phyloP scores from a whole-genome alignment of 2,329 filamentous ascomycete species.

The Fonsecaea erecta region DNA sequence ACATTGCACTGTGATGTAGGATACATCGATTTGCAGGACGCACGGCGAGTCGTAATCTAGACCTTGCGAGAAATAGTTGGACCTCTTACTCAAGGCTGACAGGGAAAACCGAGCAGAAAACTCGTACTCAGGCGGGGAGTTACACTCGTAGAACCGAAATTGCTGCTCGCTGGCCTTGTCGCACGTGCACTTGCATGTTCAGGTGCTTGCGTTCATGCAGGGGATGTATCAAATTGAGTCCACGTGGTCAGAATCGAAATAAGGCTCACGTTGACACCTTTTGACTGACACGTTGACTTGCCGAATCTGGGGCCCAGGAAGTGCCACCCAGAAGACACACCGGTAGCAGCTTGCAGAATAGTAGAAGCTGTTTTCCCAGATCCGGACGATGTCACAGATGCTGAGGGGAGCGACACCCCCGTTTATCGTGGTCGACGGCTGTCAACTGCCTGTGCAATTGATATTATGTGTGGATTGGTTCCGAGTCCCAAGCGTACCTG shows the following conservation, averaged over 20 bases:
- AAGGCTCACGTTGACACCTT: neutral
- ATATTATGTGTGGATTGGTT: neutral
- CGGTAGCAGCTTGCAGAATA: neutral
- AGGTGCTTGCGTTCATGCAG: conserved; percentile 16
- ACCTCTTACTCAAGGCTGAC: neutral
- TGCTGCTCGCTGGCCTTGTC: neutral
- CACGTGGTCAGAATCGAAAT: conserved; percentile 15
- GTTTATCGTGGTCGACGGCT: neutral
- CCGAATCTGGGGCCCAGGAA: neutral
- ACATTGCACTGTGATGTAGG: neutral
- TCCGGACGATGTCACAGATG: neutral
- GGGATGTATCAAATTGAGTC: conserved; percentile 21
- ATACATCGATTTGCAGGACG: neutral
- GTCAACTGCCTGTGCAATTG: neutral
- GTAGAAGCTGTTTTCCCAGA: neutral
- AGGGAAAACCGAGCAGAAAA: neutral
- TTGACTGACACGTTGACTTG: neutral
- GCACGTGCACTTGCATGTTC: neutral
- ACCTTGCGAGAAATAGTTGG: neutral
- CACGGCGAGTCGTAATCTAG: neutral
- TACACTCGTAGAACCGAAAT: neutral
- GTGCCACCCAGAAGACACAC: neutral
- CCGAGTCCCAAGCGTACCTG: neutral
- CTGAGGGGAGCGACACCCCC: neutral
- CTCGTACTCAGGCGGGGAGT: neutral